Conservation (phyloP, 768 basidiomycete genomes). For the Lactarius trivialis region DNA sequence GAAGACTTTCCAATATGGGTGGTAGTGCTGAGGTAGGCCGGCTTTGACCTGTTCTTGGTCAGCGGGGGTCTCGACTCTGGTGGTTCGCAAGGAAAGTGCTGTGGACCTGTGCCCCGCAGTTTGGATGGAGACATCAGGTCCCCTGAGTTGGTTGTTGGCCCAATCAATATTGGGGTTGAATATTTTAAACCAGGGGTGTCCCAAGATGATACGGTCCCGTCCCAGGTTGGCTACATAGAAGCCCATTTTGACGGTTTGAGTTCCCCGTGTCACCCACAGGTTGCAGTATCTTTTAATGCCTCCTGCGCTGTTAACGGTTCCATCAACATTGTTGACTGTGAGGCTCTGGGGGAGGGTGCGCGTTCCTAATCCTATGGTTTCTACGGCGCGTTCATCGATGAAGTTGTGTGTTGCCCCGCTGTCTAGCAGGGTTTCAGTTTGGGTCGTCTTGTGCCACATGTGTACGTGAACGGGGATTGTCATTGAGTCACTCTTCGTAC, state of each 20-base stretch:
- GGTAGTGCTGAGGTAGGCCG: too few species aligned
- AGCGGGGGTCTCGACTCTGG: neutral
- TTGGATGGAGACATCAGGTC: neutral
- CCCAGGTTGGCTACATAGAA: neutral
- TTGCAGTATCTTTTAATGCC: neutral
- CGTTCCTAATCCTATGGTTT: neutral
- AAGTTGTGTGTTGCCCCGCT: neutral
- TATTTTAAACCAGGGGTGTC: too few species aligned
- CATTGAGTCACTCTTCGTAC: too few species aligned
- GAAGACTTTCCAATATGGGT: too few species aligned
- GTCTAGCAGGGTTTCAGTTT: too few species aligned
- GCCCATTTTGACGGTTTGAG: neutral
- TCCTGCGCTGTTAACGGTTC: neutral
- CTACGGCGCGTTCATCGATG: neutral
- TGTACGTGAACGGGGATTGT: too few species aligned
- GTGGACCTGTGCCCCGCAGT: neutral
- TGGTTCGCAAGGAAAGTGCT: neutral
- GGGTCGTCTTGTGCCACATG: too few species aligned
- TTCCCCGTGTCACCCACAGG: neutral
- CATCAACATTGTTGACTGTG: neutral
- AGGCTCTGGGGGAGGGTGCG: rapidly evolving
- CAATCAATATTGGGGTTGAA: neutral
- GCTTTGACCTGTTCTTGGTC: too few species aligned
- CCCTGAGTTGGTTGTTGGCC: neutral
- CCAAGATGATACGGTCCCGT: too few species aligned